These are phyloP conservation scores for Podila epicladia DNA, from an alignment of 192 early-diverging fungal species.

Conservation along the genomic window DNA sequence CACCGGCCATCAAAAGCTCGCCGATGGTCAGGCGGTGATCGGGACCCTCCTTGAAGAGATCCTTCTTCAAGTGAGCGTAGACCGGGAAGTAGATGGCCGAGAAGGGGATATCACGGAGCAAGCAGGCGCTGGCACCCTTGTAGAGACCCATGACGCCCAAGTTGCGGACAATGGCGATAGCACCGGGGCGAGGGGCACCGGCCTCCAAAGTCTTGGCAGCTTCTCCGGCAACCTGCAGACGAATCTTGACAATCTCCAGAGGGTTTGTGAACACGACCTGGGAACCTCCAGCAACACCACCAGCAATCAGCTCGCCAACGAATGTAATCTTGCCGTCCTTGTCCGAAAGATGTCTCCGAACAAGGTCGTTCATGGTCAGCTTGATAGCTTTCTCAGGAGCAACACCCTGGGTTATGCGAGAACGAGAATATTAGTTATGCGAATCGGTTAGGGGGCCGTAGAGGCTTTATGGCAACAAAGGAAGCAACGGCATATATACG, in stretches of 20 bases:
- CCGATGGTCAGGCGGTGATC: slow-evolving; percentile 73
- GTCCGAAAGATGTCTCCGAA: slow-evolving; percentile 74
- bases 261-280: slow-evolving; percentile 97
- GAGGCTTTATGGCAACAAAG: neutral
- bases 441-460: neutral
- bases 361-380: slow-evolving; percentile 95
- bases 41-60: slow-evolving; percentile 86
- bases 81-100: slow-evolving; percentile 97
- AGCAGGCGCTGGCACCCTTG: slow-evolving; percentile 92
- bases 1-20: slow-evolving; percentile 88
- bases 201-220: slow-evolving; percentile 61
- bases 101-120: slow-evolving; percentile 96
- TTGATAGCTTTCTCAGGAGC: slow-evolving; percentile 99
- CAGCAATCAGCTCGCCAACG: slow-evolving; percentile 85
- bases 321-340: slow-evolving; percentile 79
- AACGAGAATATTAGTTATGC: neutral
- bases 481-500: slow-evolving; percentile 21
- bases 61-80: slow-evolving; percentile 97
- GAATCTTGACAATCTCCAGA: slow-evolving; percentile 99
- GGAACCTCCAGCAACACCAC: slow-evolving; percentile 86
- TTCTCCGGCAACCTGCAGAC: slow-evolving; percentile 91
- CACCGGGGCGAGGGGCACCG: slow-evolving; percentile 68
- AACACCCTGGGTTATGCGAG: slow-evolving; percentile 67
- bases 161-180: slow-evolving; percentile 88
- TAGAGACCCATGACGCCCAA: slow-evolving; percentile 94